Conservation (phyloP, 2,329 filamentous ascomycete genomes). For the Annulohypoxylon truncatum region DNA sequence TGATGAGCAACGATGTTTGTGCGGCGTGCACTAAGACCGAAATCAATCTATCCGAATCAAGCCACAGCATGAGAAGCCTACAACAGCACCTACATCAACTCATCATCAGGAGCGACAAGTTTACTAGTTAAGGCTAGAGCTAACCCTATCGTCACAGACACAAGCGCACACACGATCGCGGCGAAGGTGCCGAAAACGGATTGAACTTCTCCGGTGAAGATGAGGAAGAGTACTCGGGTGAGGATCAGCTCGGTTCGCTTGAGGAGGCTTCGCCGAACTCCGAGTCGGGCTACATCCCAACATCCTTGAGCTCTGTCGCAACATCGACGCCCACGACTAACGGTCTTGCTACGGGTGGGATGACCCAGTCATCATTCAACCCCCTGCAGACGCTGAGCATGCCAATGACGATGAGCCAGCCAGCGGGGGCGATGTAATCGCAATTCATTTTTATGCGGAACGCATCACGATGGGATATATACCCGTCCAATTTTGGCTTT, state of each 20-base stretch:
- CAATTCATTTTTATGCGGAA: slow-evolving; percentile 39
- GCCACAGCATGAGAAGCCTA: slow-evolving; percentile 50
- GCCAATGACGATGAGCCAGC: slow-evolving; percentile 72
- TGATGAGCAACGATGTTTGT: slow-evolving; percentile 58
- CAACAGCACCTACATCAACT: slow-evolving; percentile 52
- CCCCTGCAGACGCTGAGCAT: slow-evolving; percentile 71
- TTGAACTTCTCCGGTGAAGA: slow-evolving; percentile 82
- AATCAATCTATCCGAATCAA: slow-evolving; percentile 47
- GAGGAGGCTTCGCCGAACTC: slow-evolving; percentile 82
- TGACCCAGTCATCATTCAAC: slow-evolving; percentile 61
- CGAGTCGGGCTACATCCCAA: slow-evolving; percentile 70
- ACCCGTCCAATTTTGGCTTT: slow-evolving; percentile 39
- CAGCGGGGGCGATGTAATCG: slow-evolving; percentile 55
- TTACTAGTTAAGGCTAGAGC: slow-evolving; percentile 24
- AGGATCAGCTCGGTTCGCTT: slow-evolving; percentile 83
- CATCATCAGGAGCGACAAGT: slow-evolving; percentile 48
- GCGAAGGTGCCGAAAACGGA: slow-evolving; percentile 68
- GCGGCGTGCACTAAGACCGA: slow-evolving; percentile 47
- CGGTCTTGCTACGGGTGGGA: slow-evolving; percentile 46
- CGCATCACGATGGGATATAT: slow-evolving; percentile 40
- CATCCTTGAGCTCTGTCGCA: slow-evolving; percentile 61
- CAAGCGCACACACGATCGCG: slow-evolving; percentile 78
- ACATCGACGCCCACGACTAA: slow-evolving; percentile 49
- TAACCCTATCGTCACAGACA: slow-evolving; percentile 73
- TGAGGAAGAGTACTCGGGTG: slow-evolving; percentile 83